These are phyloP conservation scores for Wallacemonas sp. DNA, from an alignment of 208 protist genomes.

Conservation along the genomic window DNA sequence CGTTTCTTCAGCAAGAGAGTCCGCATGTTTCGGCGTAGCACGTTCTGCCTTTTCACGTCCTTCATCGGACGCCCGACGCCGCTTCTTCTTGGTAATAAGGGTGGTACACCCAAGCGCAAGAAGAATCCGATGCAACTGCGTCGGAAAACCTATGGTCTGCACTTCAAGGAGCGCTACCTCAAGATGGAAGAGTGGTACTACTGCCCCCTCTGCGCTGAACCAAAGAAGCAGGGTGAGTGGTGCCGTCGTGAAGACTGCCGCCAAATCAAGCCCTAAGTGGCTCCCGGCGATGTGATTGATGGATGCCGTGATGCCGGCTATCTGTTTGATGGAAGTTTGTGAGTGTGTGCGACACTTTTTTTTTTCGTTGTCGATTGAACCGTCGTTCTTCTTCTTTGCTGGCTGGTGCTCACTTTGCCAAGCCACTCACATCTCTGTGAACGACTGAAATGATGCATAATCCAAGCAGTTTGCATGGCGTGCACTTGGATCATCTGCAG, in stretches of 20 bases:
- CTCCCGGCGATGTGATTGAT: too few species aligned
- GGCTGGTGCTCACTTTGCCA: too few species aligned
- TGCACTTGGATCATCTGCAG: too few species aligned
- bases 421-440: too few species aligned
- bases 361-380: too few species aligned
- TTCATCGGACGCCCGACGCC: conserved; percentile 66
- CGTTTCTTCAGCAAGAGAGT: too few species aligned
- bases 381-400: too few species aligned
- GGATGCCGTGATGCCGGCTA: too few species aligned
- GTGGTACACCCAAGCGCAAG: conserved; percentile 90
- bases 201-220: conserved; percentile 91
- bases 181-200: conserved; percentile 92
- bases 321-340: too few species aligned
- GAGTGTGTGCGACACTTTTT: too few species aligned
- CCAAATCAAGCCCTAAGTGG: conserved; percentile 89
- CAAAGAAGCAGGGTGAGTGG: conserved; percentile 90
- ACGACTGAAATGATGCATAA: too few species aligned
- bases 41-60: conserved; percentile 21
- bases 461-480: too few species aligned
- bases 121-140: conserved; percentile 88
- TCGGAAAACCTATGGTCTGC: conserved; percentile 83
- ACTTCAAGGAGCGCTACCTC: conserved; percentile 91
- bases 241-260: conserved; percentile 89
- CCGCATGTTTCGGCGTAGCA: conserved; percentile 48
- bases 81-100: conserved; percentile 80